These are phyloP conservation scores for Prunus mongolica DNA, from an alignment of 306 rosid genomes.

Conservation along the genomic window DNA sequence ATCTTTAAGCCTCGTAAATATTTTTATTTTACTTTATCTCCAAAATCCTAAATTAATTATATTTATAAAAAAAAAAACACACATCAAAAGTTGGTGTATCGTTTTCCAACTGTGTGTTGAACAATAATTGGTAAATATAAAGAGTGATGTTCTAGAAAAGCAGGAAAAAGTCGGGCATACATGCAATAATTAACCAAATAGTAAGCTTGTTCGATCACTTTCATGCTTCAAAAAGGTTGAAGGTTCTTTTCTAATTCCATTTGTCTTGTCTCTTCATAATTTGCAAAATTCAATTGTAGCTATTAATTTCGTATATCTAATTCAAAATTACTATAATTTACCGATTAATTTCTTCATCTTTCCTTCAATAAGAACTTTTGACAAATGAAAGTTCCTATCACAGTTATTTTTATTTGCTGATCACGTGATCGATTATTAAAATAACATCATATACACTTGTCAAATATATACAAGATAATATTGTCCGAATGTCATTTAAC, in stretches of 20 bases:
- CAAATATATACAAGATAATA: background rate
- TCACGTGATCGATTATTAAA: background rate
- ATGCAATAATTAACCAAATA: background rate
- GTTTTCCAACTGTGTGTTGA: constrained; percentile 1
- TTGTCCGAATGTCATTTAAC: background rate
- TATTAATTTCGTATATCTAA: background rate
- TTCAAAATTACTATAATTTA: background rate
- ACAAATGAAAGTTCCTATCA: background rate
- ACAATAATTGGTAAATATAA: background rate
- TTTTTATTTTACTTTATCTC: background rate
- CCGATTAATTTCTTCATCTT: background rate
- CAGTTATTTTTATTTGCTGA: background rate
- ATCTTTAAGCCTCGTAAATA: background rate
- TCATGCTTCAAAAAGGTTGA: background rate
- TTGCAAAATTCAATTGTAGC: background rate
- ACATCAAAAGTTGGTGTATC: constrained; percentile 6
- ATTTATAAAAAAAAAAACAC: background rate
- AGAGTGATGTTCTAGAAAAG: background rate
- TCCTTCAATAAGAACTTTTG: background rate
- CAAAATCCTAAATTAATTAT: background rate
- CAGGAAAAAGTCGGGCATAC: background rate
- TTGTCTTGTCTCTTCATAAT: background rate
- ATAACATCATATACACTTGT: background rate
- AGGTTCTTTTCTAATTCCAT: background rate
- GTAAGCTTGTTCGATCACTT: background rate